phyloP scores from a whole-genome alignment of 202 grass and related monocot species.

The Dendrocalamus latiflorus region DNA sequence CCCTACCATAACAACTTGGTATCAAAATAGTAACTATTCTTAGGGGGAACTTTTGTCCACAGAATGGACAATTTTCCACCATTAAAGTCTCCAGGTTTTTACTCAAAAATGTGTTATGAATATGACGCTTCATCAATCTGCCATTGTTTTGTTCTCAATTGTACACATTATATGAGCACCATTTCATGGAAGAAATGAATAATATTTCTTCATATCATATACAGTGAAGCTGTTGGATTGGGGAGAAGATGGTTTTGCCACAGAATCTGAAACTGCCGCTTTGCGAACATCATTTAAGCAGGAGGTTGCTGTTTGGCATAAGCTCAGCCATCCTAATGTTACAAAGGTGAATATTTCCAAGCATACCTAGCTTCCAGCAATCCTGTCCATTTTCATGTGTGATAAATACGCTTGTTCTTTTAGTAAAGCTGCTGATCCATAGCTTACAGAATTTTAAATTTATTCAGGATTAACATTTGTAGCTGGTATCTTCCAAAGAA shows the following conservation, averaged over 20 bases:
- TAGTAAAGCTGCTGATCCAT: slow-evolving; percentile 12
- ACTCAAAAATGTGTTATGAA: not conserved
- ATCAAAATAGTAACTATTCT: not conserved
- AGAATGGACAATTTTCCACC: not conserved
- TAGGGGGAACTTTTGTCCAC: not conserved
- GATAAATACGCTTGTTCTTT: slow-evolving; percentile 3
- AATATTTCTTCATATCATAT: slow-evolving; percentile 20
- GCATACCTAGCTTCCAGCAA: not conserved
- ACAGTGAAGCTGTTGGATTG: slow-evolving; percentile 96
- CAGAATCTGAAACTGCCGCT: slow-evolving; percentile 56
- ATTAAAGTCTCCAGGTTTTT: not conserved
- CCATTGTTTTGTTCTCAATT: not conserved
- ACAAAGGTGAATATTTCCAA: slow-evolving; percentile 54
- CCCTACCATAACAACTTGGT: too few species aligned
- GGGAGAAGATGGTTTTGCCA: slow-evolving; percentile 78
- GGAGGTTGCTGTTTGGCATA: slow-evolving; percentile 62
- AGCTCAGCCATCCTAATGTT: slow-evolving; percentile 86
- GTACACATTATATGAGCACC: slow-evolving; percentile 14
- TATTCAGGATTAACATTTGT: not conserved
- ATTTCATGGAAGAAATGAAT: not conserved
- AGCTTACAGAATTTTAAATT: not conserved
- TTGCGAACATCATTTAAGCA: slow-evolving; percentile 66
- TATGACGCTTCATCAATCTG: not conserved
- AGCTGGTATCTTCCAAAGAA: not conserved
- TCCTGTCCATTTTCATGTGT: not conserved